Base-by-base conservation (phyloP, 1,284 basidiomycete species). In the Ganoderma boninense region DNA sequence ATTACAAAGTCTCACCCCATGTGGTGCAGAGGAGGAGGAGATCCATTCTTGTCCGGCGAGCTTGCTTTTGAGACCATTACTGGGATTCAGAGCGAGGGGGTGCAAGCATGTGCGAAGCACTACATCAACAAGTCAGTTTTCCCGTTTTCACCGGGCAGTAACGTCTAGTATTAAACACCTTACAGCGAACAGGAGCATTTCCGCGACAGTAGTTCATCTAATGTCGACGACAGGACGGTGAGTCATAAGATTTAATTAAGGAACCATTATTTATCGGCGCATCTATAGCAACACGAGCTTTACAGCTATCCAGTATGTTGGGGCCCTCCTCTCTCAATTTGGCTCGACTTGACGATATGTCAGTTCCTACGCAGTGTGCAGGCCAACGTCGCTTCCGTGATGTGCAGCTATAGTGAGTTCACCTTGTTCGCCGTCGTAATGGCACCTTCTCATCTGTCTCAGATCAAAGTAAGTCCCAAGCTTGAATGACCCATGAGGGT, bases 391-490 rank as follows among this genome's bases (percentile, higher is more conserved):
- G 90, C 90, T 6, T 82, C 87, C 2, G 85, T 93, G 60, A 94
- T 93, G 92, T 92, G 90, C 80, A 89, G 89, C 65, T 93, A 92
- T 79, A 90, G 88, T 86, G 71, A 72, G 80, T 69, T 6, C 16
- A 18, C 20, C 14, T 13, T 29, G 1, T 16, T 2, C 6, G 16
- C 20, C 26, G 11, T 2, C 26, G 7, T 29, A 0, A 10, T 18
- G 16, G 44, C 38, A 4, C 5, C 43, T 40, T 13, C 32, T 38
- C 14, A 43, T 5, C 52, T 2, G 10, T 2, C 3, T 3, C 57
- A 86, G 84, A 86, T 74, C 84, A 84, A 79, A 83, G 85, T 86
- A 67, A 40, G 82, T 75, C n/a, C 6, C 8, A n/a, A 23, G 3
- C 23, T 4, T 8, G 1, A 35, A 1, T 13, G 0, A 26, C 2